phyloP scores from a whole-genome alignment of 2,329 filamentous ascomycete species.

The Monilinia laxa region DNA sequence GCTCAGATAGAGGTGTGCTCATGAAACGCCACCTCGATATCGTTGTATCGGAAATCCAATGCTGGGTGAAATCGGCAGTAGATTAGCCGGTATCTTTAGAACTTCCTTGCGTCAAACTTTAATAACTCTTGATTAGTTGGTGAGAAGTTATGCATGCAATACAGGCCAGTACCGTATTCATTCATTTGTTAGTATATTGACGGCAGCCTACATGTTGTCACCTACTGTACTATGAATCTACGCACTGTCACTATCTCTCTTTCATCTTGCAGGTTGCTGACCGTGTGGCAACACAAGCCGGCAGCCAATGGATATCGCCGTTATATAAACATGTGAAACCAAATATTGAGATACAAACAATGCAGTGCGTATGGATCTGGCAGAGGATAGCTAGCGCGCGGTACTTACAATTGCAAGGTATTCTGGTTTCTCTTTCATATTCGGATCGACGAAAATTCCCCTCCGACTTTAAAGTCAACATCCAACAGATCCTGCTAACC shows the following conservation, averaged over 20 bases:
- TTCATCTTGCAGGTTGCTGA: slow-evolving; percentile 9
- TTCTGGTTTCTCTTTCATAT: background rate
- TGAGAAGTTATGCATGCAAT: background rate
- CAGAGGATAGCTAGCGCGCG: slow-evolving; percentile 14
- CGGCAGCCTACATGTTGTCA: background rate
- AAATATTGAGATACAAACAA: slow-evolving; percentile 1
- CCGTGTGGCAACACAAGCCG: background rate
- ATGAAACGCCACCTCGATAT: slow-evolving; percentile 16
- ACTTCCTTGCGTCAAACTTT: background rate
- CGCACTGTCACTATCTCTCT: slow-evolving; percentile 1
- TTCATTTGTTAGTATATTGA: background rate
- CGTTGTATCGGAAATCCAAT: slow-evolving; percentile 14
- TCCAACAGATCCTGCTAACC: slow-evolving; percentile 3
- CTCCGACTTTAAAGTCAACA: background rate
- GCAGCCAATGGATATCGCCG: background rate
- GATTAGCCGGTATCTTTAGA: slow-evolving; percentile 3
- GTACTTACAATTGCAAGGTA: background rate
- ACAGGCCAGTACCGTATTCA: background rate
- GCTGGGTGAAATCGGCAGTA: slow-evolving; percentile 4
- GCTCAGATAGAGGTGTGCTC: slow-evolving; percentile 3
- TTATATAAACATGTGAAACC: slow-evolving; percentile 11
- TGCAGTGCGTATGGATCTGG: background rate
- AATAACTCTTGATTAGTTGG: background rate
- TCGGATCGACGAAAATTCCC: background rate
- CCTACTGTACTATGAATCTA: slow-evolving; percentile 5